Base-by-base conservation (phyloP, 1,284 basidiomycete species). In the Peniophora sp. region DNA sequence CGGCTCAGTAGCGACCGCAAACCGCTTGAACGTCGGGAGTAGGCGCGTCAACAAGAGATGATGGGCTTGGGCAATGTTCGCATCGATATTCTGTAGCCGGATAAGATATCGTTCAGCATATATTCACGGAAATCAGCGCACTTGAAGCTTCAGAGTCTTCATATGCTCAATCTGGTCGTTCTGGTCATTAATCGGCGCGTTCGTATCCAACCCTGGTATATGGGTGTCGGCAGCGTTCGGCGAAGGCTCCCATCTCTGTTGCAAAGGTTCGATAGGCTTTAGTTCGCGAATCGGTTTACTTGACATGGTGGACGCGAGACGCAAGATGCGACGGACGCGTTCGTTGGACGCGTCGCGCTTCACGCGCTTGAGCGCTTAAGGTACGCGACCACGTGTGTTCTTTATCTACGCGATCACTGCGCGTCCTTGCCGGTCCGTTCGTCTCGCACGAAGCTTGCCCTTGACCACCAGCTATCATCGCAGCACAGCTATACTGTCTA, bases 131-230 rank as follows among this genome's bases (percentile, higher is more conserved):
- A 8, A 55, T 51, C 45, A 34, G 58, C 65, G 50, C 51, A 87
- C 88, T 78, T 90, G 87, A 24, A 91, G 70, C 61, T 86, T 88
- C 47, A 96, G 76, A 1, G 94, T 97, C 59, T 97, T 97, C 59
- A 96, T 77, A 65, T 96, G 94, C 68, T 97, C 94, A 54, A 97
- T 91, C 69, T 95, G 92, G 64, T 97, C 92, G 52, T 94, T 87
- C 74, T 94, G 87, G 64, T 91, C 89, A 45, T 79, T 78, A 34
- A 89, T 75, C 23, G 92, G 78, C 12, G 89, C 83, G 9, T 72
- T 73, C 1, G 81, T 83, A 59, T 92, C 85, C 48, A 94, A 77
- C 0, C 90, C 89, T 5, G 84, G 82, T 6, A 94, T 77, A 35
- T 74, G 63, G 49, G 90, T 89, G 46, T 75, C 74, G 2, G 72